Evolutionary conservation across 129 eudicot genomes (phyloP), one percentile per base, ranked within the genome.

Genomic region (Apium graveolens): DNA sequence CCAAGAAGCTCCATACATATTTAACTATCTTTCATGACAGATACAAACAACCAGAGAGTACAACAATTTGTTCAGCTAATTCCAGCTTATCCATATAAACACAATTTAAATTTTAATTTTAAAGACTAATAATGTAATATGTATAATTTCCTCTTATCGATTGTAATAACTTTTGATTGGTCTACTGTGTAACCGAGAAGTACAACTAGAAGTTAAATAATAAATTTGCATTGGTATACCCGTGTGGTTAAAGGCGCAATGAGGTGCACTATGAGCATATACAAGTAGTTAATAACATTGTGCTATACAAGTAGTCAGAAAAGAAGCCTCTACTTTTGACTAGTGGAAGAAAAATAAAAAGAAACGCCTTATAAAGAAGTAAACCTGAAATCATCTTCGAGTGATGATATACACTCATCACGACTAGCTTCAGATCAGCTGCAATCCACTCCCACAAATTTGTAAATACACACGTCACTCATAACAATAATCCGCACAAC

Each of bases 1-100:
- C 88, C 79, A 86, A 41, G 78, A 86, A 86, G 86, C 93, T 88
- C 97, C 95, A 91, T 21, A 91, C 82, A 55, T 89, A 89, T 75
- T 76, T 86, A 43, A 91, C 37, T 57, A 93, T 87, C 83, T 76
- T 91, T 85, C 91, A 88, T 70, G 98, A 89, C 81, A 88, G 62
- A 81, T 77, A 85, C 18, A 81, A 42, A 81, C 92, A 86, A 78
- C 81, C 84, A 51, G 85, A 73, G 48, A 88, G 35, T 57, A 94
- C 86, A 44, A 83, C 78, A 88, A 84, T 80, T 77, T 82, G 91
- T 85, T 86, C 92, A 45, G 87, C 43, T 74, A 83, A 51, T 31
- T 76, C 86, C 75, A 83, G 57, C 65, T 78, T 68, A 73, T 85
- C 92, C 97, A 92, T 92, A 79, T 5, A 55, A 55, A 24, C 65